Percentiles rank a stretch among this genome's conserved stretches.
These are phyloP conservation scores for Aureobasidium sp. DNA, from an alignment of 2,329 filamentous ascomycete species.

Conservation along the genomic window DNA sequence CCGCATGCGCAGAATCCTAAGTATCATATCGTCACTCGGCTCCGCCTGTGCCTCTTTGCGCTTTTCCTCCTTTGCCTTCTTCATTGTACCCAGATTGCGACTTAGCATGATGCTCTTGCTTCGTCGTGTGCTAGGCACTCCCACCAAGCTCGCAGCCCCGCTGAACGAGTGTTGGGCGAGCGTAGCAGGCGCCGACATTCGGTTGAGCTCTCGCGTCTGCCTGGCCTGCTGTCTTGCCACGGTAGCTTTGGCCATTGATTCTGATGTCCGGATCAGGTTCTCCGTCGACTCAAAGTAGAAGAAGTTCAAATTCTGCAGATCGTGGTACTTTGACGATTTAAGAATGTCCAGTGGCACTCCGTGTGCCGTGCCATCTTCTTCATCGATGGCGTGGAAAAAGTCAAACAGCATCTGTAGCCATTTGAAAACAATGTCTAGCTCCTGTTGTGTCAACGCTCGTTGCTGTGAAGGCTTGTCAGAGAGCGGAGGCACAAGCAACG, in stretches of 20 bases:
- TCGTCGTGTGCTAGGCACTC: slow-evolving; percentile 45
- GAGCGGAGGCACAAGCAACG: slow-evolving; percentile 81
- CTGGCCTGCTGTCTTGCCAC: slow-evolving; percentile 63
- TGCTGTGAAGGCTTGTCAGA: slow-evolving; percentile 91
- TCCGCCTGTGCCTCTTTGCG: slow-evolving; percentile 92
- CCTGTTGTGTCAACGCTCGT: slow-evolving; percentile 72
- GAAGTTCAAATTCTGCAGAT: slow-evolving; percentile 92
- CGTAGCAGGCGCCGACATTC: slow-evolving; percentile 59
- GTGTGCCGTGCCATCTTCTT: slow-evolving; percentile 71
- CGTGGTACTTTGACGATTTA: slow-evolving; percentile 97
- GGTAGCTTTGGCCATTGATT: slow-evolving; percentile 87
- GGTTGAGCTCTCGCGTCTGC: slow-evolving; percentile 47
- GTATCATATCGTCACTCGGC: slow-evolving; percentile 95
- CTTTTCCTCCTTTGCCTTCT: slow-evolving; percentile 91
- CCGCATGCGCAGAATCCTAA: slow-evolving; percentile 89
- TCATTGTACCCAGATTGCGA: slow-evolving; percentile 92
- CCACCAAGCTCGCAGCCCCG: slow-evolving; percentile 50
- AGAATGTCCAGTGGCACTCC: slow-evolving; percentile 87
- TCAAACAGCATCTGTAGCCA: slow-evolving; percentile 87
- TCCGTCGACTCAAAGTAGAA: slow-evolving; percentile 96
- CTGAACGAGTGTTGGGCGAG: slow-evolving; percentile 44
- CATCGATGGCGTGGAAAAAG: slow-evolving; percentile 92
- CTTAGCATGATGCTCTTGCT: slow-evolving; percentile 74
- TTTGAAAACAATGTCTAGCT: slow-evolving; percentile 89
- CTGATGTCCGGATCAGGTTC: slow-evolving; percentile 87